phyloP scores from a whole-genome alignment of 768 basidiomycete species.

The Cystofilobasidium ferigula region DNA sequence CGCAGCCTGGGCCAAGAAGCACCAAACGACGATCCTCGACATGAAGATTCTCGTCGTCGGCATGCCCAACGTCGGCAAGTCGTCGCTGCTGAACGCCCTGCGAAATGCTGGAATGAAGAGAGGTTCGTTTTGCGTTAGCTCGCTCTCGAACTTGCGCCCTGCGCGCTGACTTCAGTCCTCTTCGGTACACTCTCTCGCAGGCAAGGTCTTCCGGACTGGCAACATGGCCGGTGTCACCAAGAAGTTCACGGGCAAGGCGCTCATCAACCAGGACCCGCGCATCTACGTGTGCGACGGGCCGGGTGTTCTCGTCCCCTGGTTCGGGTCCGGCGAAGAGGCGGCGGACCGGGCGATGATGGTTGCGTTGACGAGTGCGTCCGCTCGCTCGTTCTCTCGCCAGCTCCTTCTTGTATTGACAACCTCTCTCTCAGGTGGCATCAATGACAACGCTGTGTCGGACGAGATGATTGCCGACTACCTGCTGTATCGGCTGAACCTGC shows the following conservation, averaged over 20 bases:
- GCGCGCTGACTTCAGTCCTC: neutral
- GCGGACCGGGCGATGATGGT: constrained; percentile 87
- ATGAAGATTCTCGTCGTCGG: constrained; percentile 25
- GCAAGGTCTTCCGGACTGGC: constrained; percentile 82
- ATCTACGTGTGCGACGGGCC: constrained; percentile 94
- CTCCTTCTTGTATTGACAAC: neutral
- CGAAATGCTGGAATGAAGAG: constrained; percentile 16
- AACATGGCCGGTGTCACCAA: constrained; percentile 84
- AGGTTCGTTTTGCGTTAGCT: constrained; percentile 3
- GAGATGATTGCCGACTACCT: constrained; percentile 78
- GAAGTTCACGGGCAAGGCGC: constrained; percentile 74
- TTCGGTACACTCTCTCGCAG: constrained; percentile 35
- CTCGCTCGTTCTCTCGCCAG: neutral
- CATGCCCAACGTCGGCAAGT: constrained; percentile 27
- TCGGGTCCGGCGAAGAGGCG: constrained; percentile 72
- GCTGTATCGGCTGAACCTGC: constrained; percentile 67
- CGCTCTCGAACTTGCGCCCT: neutral
- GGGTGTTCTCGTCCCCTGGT: constrained; percentile 90
- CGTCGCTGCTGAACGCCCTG: constrained; percentile 23
- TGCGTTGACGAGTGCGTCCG: constrained; percentile 52
- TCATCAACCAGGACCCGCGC: constrained; percentile 61
- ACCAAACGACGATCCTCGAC: constrained; percentile 11
- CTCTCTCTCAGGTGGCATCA: constrained; percentile 50
- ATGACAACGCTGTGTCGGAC: constrained; percentile 77
- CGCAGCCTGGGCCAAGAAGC: constrained; percentile 18